Conservation (phyloP, 1,284 basidiomycete species). For the Mycosarcoma mackinlayi region DNA sequence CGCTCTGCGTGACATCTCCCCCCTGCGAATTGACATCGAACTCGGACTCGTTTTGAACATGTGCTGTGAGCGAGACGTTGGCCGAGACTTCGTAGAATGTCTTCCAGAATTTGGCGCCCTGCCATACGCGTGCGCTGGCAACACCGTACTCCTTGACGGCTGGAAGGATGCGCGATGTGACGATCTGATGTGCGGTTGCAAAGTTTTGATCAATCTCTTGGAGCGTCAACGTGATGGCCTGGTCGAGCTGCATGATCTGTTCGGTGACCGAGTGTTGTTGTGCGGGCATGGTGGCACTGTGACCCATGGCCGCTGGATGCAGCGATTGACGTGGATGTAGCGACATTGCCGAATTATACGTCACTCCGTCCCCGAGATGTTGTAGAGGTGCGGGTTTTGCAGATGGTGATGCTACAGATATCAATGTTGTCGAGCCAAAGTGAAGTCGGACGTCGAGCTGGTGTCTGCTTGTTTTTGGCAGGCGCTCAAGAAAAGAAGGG, state of each 20-base stretch:
- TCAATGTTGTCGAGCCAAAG: no score
- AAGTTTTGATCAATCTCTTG: slow-evolving; percentile 95
- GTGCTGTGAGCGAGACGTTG: slow-evolving; percentile 76
- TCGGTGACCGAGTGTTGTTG: slow-evolving; percentile 74
- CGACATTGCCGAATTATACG: slow-evolving; percentile 35
- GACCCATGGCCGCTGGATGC: slow-evolving; percentile 39
- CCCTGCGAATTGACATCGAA: slow-evolving; percentile 43
- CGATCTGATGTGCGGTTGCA: slow-evolving; percentile 85
- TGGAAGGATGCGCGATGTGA: slow-evolving; percentile 83
- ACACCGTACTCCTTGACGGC: slow-evolving; percentile 88
- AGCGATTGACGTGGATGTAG: slow-evolving; percentile 49
- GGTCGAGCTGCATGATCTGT: slow-evolving; percentile 93
- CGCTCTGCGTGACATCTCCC: slow-evolving; percentile 33
- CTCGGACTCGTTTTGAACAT: slow-evolving; percentile 37
- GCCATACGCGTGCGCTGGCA: slow-evolving; percentile 84
- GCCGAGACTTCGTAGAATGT: slow-evolving; percentile 92
- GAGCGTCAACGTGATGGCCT: slow-evolving; percentile 82
- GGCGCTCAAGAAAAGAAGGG: not conserved
- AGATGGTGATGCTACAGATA: no score
- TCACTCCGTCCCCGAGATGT: not conserved
- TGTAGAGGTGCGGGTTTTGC: not conserved
- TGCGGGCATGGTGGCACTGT: slow-evolving; percentile 31
- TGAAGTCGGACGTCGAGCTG: no score
- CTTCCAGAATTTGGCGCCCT: slow-evolving; percentile 95
- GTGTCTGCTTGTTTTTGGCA: no score